These are phyloP conservation scores for Salmacisia buchloeana DNA, from an alignment of 1,284 basidiomycete species.

Conservation along the genomic window DNA sequence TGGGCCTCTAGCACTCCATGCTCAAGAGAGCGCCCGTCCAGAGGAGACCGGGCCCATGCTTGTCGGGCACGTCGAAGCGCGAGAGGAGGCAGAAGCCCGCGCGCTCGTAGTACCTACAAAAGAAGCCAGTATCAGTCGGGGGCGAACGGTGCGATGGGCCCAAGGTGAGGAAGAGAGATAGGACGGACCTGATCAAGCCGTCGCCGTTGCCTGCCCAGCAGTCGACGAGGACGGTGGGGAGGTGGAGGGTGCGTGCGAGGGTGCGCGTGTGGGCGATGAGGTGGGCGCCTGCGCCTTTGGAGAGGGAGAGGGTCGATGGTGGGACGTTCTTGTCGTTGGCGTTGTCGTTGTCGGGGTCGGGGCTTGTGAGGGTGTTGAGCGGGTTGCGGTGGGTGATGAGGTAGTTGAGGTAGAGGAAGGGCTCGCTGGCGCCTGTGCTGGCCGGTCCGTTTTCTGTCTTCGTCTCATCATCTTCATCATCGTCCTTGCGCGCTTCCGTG, in stretches of 20 bases:
- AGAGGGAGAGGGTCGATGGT: slow-evolving; percentile 10
- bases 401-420: slow-evolving; percentile 24
- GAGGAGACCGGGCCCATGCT: slow-evolving; percentile 18
- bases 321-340: neutral
- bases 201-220: slow-evolving; percentile 27
- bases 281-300: slow-evolving; percentile 16
- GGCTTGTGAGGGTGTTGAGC: too few species aligned
- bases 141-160: neutral
- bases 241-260: slow-evolving; percentile 6
- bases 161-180: neutral
- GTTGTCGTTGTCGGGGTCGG: too few species aligned
- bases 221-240: slow-evolving; percentile 18
- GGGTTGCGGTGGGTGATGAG: slow-evolving; percentile 20
- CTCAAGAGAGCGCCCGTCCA: slow-evolving; percentile 25
- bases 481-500: neutral
- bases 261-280: slow-evolving; percentile 12
- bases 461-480: neutral
- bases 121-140: neutral
- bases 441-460: neutral
- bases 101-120: slow-evolving; percentile 21
- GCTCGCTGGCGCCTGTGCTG: too few species aligned
- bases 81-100: slow-evolving; percentile 19
- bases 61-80: slow-evolving; percentile 21
- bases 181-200: slow-evolving; percentile 19
- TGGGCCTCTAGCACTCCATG: too few species aligned